Evolutionary conservation across 2,329 filamentous ascomycete genomes (phyloP).

Genomic region (Leptographium wingfieldii): DNA sequence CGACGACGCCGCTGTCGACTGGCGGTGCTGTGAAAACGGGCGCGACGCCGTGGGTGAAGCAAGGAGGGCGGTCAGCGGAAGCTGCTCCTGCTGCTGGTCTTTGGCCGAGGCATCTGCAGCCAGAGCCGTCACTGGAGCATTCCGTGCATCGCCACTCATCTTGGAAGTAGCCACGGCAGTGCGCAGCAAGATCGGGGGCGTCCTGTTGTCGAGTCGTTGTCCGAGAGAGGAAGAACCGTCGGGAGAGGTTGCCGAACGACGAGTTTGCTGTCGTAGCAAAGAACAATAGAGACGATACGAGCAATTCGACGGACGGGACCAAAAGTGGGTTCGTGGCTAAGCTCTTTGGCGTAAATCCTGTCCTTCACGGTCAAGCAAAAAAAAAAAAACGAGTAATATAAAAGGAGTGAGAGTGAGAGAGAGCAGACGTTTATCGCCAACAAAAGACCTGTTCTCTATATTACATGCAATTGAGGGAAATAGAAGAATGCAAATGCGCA

Average conservation of each 20-base stretch:
- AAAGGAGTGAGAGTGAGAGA: not conserved
- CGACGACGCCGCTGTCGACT: slow-evolving; percentile 18
- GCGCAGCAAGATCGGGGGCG: not conserved
- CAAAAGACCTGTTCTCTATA: not conserved
- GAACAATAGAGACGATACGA: no score
- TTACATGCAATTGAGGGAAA: slow-evolving; percentile 1
- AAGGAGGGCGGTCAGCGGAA: slow-evolving; percentile 7
- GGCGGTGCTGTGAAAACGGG: slow-evolving; percentile 5
- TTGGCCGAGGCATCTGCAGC: slow-evolving; percentile 16
- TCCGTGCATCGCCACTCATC: slow-evolving; percentile 24
- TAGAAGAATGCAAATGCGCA: not conserved
- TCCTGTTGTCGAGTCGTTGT: not conserved
- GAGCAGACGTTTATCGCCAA: not conserved
- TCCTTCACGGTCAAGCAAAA: no score
- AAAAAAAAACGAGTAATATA: not conserved
- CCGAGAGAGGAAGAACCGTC: not conserved
- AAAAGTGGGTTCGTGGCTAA: no score
- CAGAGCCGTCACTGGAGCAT: not conserved
- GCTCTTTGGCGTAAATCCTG: no score
- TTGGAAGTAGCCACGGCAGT: slow-evolving; percentile 7
- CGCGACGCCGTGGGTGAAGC: slow-evolving; percentile 3
- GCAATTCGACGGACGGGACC: no score
- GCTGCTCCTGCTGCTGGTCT: slow-evolving; percentile 1
- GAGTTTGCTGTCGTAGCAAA: not conserved
- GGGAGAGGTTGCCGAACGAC: not conserved